Percentiles rank a stretch among this genome's conserved stretches.
Evolutionary conservation across 495 filamentous ascomycete species (phyloP).

Genomic region (Sordaria brevicollis): DNA sequence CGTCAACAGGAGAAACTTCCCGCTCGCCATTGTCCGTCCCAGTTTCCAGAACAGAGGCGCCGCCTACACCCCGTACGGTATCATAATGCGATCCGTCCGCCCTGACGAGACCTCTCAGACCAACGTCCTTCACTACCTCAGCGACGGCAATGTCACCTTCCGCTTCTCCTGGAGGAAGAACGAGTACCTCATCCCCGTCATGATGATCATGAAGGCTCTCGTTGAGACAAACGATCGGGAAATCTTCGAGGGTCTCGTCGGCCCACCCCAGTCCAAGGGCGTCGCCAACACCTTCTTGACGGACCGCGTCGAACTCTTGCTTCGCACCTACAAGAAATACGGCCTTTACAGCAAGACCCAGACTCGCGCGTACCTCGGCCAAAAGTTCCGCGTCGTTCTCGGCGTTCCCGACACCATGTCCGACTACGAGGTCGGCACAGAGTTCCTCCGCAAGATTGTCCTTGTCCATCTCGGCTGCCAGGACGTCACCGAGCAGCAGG

Average conservation of each 20-base stretch:
- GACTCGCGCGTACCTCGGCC: slow-evolving; percentile 73
- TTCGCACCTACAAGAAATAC: slow-evolving; percentile 89
- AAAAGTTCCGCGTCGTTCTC: slow-evolving; percentile 80
- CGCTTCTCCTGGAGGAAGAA: slow-evolving; percentile 97
- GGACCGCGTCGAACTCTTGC: slow-evolving; percentile 81
- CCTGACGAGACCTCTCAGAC: slow-evolving; percentile 97
- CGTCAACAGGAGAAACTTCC: slow-evolving; percentile 80
- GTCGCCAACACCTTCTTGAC: slow-evolving; percentile 85
- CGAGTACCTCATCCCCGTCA: slow-evolving; percentile 83
- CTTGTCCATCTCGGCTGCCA: slow-evolving; percentile 79
- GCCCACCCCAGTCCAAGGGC: slow-evolving; percentile 59
- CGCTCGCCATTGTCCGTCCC: slow-evolving; percentile 82
- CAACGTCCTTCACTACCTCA: slow-evolving; percentile 91
- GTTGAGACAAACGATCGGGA: slow-evolving; percentile 93
- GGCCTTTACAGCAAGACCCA: slow-evolving; percentile 65
- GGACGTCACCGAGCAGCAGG: slow-evolving; percentile 68
- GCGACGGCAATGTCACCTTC: slow-evolving; percentile 91
- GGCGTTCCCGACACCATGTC: slow-evolving; percentile 68
- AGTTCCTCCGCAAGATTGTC: slow-evolving; percentile 83
- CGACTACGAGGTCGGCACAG: slow-evolving; percentile 77
- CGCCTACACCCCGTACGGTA: slow-evolving; percentile 77
- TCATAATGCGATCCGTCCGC: slow-evolving; percentile 82
- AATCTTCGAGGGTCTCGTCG: slow-evolving; percentile 85
- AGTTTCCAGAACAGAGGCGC: slow-evolving; percentile 80
- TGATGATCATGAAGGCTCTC: slow-evolving; percentile 95